Conservation (phyloP, 2,329 filamentous ascomycete genomes). For the Monosporascus cannonballus region DNA sequence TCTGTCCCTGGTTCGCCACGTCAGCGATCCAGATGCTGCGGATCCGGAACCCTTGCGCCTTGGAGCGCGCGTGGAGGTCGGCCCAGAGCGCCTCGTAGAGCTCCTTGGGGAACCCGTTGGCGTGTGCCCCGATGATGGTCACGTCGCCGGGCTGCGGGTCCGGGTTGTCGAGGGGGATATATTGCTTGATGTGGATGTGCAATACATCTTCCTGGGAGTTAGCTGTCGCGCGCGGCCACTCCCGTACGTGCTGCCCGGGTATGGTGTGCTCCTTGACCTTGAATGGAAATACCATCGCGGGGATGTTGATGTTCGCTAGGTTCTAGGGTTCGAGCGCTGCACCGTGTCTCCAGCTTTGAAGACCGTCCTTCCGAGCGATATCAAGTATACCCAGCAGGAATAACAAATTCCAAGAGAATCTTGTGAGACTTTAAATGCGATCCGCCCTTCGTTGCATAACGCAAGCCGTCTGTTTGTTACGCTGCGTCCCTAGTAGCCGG, state of each 20-base stretch:
- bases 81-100: slow-evolving; percentile 91
- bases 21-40: slow-evolving; percentile 87
- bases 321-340: too few species aligned
- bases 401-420: neutral
- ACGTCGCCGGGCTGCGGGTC: slow-evolving; percentile 67
- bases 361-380: neutral
- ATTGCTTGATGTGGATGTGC: slow-evolving; percentile 77
- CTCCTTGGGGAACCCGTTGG: slow-evolving; percentile 94
- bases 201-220: slow-evolving; percentile 69
- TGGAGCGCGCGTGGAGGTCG: slow-evolving; percentile 52
- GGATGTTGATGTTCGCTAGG: neutral
- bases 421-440: neutral
- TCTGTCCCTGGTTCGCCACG: slow-evolving; percentile 77
- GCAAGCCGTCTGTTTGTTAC: neutral
- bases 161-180: slow-evolving; percentile 67
- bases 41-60: slow-evolving; percentile 56
- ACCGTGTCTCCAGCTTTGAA: too few species aligned
- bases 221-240: slow-evolving; percentile 69
- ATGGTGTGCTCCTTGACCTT: slow-evolving; percentile 68
- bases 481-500: neutral
- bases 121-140: slow-evolving; percentile 81
- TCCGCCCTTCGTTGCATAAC: neutral
- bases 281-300: slow-evolving; percentile 40
- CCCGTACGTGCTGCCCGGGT: slow-evolving; percentile 71
- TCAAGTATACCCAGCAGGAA: neutral